Percentiles rank a stretch among this genome's conserved stretches.
These are phyloP conservation scores for Phaffomyces antillensis DNA, from an alignment of 805 yeast species.

Conservation along the genomic window DNA sequence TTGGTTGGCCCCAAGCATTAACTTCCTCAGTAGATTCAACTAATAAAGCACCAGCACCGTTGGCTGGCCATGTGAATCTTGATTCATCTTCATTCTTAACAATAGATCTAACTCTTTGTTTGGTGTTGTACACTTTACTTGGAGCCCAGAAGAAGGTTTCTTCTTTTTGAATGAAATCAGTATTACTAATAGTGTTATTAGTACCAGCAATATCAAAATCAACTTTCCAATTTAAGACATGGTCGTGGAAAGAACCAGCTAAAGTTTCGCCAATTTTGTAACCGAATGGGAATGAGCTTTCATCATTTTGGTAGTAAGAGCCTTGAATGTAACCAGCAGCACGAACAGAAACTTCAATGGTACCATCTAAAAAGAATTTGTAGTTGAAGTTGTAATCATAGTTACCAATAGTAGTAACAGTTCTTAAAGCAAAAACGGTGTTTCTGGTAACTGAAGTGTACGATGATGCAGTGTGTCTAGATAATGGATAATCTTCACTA, in stretches of 20 bases:
- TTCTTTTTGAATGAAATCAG: slow-evolving; percentile 11
- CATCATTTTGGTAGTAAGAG: slow-evolving; percentile 20
- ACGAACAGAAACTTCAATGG: slow-evolving; percentile 22
- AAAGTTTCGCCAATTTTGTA: slow-evolving; percentile 17
- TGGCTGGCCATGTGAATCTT: slow-evolving; percentile 15
- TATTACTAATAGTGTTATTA: slow-evolving; percentile 15
- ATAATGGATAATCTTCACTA: slow-evolving; percentile 18
- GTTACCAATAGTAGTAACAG: slow-evolving; percentile 21
- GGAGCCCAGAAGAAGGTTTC: slow-evolving; percentile 23
- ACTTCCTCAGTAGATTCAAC: slow-evolving; percentile 20
- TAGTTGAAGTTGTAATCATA: slow-evolving; percentile 22
- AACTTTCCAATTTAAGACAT: slow-evolving; percentile 22
- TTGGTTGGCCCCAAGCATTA: slow-evolving; percentile 23
- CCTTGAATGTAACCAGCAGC: slow-evolving; percentile 27
- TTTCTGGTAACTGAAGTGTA: slow-evolving; percentile 18
- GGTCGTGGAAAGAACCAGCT: slow-evolving; percentile 26
- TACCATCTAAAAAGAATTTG: slow-evolving; percentile 23
- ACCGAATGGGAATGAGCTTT: slow-evolving; percentile 17
- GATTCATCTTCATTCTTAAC: slow-evolving; percentile 17
- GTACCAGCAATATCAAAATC: slow-evolving; percentile 24
- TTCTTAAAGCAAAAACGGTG: slow-evolving; percentile 21
- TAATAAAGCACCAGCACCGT: slow-evolving; percentile 19
- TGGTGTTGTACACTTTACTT: slow-evolving; percentile 13
- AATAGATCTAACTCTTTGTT: slow-evolving; percentile 10
- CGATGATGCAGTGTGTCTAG: slow-evolving; percentile 17